phyloP scores from a whole-genome alignment of 2,329 filamentous ascomycete genomes.

The Fusarium verticillioides region DNA sequence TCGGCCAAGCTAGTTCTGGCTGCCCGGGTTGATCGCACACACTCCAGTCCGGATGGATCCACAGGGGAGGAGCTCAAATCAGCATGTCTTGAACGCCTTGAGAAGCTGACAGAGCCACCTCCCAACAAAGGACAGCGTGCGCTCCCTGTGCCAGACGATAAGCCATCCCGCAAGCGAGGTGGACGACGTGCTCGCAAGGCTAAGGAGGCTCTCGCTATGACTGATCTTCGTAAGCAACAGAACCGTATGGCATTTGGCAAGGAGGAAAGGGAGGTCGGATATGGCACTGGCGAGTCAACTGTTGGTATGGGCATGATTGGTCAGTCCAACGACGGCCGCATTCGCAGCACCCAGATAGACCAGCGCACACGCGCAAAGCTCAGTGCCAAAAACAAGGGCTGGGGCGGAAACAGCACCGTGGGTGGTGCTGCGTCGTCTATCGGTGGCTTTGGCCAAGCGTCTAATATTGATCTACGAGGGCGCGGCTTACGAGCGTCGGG shows the following conservation, averaged over 20 bases:
- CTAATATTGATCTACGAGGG: conserved; percentile 76
- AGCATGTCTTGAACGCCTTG: conserved; percentile 84
- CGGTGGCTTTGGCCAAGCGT: conserved; percentile 77
- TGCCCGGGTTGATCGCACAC: conserved; percentile 87
- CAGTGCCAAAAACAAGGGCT: conserved; percentile 94
- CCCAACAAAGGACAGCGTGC: conserved; percentile 89
- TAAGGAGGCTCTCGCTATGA: conserved; percentile 97
- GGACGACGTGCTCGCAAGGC: conserved; percentile 90
- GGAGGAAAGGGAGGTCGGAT: conserved; percentile 93
- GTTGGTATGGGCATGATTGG: conserved; percentile 96
- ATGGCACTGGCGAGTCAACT: conserved; percentile 85
- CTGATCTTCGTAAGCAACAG: conserved; percentile 93
- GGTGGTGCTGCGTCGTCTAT: conserved; percentile 82
- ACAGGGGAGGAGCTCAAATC: conserved; percentile 84
- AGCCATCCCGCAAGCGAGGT: conserved; percentile 91
- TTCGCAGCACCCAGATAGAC: conserved; percentile 89
- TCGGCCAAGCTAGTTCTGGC: conserved; percentile 94
- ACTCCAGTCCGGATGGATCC: conserved; percentile 82
- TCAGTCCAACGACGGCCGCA: conserved; percentile 84
- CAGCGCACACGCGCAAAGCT: conserved; percentile 93
- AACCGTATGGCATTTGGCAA: conserved; percentile 97
- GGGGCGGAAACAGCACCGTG: conserved; percentile 78
- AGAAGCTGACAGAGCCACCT: conserved; percentile 92
- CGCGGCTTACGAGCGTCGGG: conserved; percentile 85
- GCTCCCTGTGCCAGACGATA: conserved; percentile 93